Base-by-base conservation (phyloP, 768 basidiomycete species). In the Boletus bicolor region DNA sequence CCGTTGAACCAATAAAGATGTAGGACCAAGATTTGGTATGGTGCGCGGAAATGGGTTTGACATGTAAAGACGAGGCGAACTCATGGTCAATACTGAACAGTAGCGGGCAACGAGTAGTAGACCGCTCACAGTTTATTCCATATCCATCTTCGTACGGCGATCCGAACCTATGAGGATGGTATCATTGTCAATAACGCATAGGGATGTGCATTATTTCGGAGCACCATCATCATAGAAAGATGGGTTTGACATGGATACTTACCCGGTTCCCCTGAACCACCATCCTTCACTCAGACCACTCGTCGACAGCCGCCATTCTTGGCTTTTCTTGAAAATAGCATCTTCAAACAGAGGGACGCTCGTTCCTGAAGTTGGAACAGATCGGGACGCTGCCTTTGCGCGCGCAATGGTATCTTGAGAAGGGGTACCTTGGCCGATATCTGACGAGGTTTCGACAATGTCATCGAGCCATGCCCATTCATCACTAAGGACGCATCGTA, bases 191-290 rank as follows among this genome's bases (percentile, higher is more conserved):
- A 52, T 49, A 57, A 61, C 9, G 19, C 24, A 21, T 14, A 7
- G 12, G 4, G 9, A 12, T 3, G 12, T 34, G 19, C 8, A 47
- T n/a, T 4, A 47, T 28, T 41, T 37, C 3, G 19, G 47, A n/a
- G 32, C 39, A 38, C 46, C 21, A 14, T 48, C 36, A 14, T 30
- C 1, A 32, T 30, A 28, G 7, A 37, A 26, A 24, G 35, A 38
- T 28, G 10, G 34, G 24, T 8, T 50, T 21, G 6, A 19, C 49
- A 15, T 5, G 38, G 17, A 15, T 34, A 59, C 81, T 56, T 59
- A 85, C 80, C 94, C 94, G 8, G 94, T 97, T 1, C 95, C 94
- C 46, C 83, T 82, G 76, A 97, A 98, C 38, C 87, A 76, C 60
- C 85, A 80, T 0, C 94, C 94, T 26, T 89, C 87, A 71, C 89